These are phyloP conservation scores for Peronospora destructor DNA, from an alignment of 352 stramenopile genomes.

Conservation along the genomic window DNA sequence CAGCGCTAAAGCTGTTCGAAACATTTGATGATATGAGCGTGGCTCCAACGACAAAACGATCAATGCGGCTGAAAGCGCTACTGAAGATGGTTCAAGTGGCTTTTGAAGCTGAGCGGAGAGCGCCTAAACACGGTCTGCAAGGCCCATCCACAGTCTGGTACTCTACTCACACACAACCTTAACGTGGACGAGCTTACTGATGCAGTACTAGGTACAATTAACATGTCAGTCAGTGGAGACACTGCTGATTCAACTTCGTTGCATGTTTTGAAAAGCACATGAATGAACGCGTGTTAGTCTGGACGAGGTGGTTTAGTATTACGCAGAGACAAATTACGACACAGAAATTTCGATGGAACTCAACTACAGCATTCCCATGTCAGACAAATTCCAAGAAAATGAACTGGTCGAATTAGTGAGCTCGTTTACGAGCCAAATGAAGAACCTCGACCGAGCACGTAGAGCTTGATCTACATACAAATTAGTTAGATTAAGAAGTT, in stretches of 20 bases:
- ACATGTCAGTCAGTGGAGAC: slow-evolving; percentile 23
- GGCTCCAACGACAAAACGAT: slow-evolving; percentile 15
- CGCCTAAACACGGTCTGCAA: slow-evolving; percentile 38
- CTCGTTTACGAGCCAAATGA: slow-evolving; percentile 19
- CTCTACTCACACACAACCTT: slow-evolving; percentile 40
- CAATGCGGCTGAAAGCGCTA: slow-evolving; percentile 27
- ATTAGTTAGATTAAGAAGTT: slow-evolving; percentile 32
- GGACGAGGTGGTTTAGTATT: slow-evolving; percentile 35
- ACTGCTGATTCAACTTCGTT: slow-evolving; percentile 13
- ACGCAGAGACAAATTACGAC: slow-evolving; percentile 29
- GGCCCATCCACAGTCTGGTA: slow-evolving; percentile 59
- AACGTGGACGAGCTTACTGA: slow-evolving; percentile 51
- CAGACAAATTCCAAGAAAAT: slow-evolving; percentile 27
- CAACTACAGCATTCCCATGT: slow-evolving; percentile 17
- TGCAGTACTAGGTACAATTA: slow-evolving; percentile 38
- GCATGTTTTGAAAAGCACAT: slow-evolving; percentile 29
- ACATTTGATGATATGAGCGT: slow-evolving; percentile 15
- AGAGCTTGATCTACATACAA: slow-evolving; percentile 19
- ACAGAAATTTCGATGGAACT: slow-evolving; percentile 25
- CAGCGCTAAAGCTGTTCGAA: slow-evolving; percentile 20
- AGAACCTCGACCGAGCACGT: slow-evolving; percentile 20
- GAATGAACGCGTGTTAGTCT: slow-evolving; percentile 23
- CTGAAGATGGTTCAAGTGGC: slow-evolving; percentile 30
- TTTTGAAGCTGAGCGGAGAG: slow-evolving; percentile 38
- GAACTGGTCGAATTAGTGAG: slow-evolving; percentile 35